A percentile compares a stretch with the other conserved stretches of the same genome.
Evolutionary conservation across 768 basidiomycete species (phyloP).

Genomic region (Suillus clintonianus): DNA sequence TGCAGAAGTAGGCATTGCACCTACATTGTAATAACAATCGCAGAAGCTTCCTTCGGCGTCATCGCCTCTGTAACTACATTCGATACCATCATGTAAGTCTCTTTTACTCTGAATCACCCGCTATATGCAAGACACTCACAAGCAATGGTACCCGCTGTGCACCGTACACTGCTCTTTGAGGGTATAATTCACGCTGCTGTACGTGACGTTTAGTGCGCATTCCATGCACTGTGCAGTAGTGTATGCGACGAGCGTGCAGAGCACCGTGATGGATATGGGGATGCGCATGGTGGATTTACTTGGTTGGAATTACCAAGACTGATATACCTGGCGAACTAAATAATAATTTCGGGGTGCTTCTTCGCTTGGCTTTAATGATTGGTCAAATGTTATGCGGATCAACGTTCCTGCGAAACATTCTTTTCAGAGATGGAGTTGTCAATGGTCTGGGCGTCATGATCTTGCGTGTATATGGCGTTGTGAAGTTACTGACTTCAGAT

Average conservation of each 20-base stretch:
- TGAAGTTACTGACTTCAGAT: not conserved
- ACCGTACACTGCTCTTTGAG: not conserved
- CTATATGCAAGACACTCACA: not conserved
- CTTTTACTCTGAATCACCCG: not conserved
- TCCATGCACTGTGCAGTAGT: constrained; percentile 1
- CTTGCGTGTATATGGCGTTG: not conserved
- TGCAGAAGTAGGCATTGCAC: not conserved
- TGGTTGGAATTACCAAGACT: not conserved
- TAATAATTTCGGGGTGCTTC: not conserved
- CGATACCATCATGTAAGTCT: not conserved
- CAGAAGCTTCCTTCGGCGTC: not conserved
- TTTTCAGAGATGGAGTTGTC: not conserved
- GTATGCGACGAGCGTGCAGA: not conserved
- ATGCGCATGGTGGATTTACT: not conserved
- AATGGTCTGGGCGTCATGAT: not conserved
- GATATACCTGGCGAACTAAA: not conserved
- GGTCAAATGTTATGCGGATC: not conserved
- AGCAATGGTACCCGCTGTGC: not conserved
- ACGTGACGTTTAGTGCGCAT: not conserved
- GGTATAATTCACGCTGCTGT: not conserved
- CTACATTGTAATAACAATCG: not conserved
- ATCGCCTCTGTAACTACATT: not conserved
- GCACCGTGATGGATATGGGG: not conserved
- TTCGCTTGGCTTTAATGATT: not conserved
- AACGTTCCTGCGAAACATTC: not conserved